Conservation (phyloP, 208 protist species). For the Leishmania turanica region DNA sequence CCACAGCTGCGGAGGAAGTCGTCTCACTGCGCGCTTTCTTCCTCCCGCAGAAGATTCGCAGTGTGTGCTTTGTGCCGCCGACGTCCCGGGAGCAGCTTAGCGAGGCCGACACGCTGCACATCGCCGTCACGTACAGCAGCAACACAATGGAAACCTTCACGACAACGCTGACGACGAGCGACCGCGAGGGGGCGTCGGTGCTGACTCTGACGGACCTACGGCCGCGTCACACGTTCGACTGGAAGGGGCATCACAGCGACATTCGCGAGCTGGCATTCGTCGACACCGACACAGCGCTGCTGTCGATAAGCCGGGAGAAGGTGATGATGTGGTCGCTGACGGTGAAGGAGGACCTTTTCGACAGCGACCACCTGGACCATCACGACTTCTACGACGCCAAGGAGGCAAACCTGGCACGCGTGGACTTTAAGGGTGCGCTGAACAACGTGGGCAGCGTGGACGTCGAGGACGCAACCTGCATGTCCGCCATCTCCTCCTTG, state of each 20-base stretch:
- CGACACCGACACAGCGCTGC: constrained; percentile 77
- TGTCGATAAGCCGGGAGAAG: constrained; percentile 84
- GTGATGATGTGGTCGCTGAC: constrained; percentile 82
- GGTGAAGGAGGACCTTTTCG: constrained; percentile 42
- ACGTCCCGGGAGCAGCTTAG: constrained; percentile 35
- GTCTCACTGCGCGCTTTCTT: constrained; percentile 80
- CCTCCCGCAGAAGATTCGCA: constrained; percentile 77
- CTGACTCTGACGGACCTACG: constrained; percentile 76
- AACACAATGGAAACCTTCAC: constrained; percentile 82
- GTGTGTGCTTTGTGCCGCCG: constrained; percentile 72
- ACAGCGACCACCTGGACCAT: constrained; percentile 40
- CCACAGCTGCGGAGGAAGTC: constrained; percentile 75
- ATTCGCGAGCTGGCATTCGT: constrained; percentile 75
- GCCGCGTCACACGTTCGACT: constrained; percentile 52
- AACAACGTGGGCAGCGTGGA: constrained; percentile 56
- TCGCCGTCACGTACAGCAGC: constrained; percentile 84
- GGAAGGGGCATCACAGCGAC: constrained; percentile 76
- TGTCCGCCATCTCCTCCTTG: constrained; percentile 65
- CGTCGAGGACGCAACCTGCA: constrained; percentile 53
- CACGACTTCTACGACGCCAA: constrained; percentile 79
- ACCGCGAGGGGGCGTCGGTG: constrained; percentile 57
- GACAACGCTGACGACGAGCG: constrained; percentile 58
- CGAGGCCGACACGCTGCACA: constrained; percentile 58
- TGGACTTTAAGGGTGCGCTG: constrained; percentile 57
- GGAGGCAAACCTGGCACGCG: constrained; percentile 67